Conservation (phyloP, 73 alveolate genomes). For the Tetrahymena borealis region DNA sequence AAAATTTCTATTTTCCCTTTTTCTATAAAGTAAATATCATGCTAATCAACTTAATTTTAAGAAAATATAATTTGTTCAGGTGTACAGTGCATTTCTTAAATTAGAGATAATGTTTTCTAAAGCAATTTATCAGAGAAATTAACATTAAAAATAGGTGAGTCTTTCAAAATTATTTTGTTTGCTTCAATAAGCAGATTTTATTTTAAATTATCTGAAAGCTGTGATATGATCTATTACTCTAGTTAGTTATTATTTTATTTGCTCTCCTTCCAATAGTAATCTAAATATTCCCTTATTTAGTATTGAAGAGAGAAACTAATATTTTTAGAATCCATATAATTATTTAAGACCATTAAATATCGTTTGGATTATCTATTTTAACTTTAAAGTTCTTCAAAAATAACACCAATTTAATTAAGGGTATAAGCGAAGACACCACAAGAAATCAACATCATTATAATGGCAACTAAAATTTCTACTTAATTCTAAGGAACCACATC, state of each 20-base stretch:
- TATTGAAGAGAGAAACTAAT: constrained; percentile 8
- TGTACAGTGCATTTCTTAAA: background rate
- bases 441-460: constrained; percentile 13
- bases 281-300: constrained; percentile 20
- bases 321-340: constrained; percentile 14
- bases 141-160: background rate
- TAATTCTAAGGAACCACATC: constrained; percentile 19
- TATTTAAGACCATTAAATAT: constrained; percentile 17
- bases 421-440: constrained; percentile 37
- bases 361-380: constrained; percentile 4
- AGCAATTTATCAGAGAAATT: constrained; percentile 16
- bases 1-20: background rate
- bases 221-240: constrained; percentile 2
- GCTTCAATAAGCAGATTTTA: constrained; percentile 13
- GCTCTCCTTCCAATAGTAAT: constrained; percentile 36
- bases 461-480: constrained; percentile 4
- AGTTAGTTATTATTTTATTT: constrained; percentile 13
- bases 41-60: background rate
- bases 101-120: background rate
- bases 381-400: constrained; percentile 10
- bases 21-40: background rate
- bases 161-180: constrained; percentile 6
- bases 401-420: constrained; percentile 17
- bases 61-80: background rate
- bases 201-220: constrained; percentile 26